Evolutionary conservation across 2,329 filamentous ascomycete genomes (phyloP).

Genomic region (Tothia fuscella): DNA sequence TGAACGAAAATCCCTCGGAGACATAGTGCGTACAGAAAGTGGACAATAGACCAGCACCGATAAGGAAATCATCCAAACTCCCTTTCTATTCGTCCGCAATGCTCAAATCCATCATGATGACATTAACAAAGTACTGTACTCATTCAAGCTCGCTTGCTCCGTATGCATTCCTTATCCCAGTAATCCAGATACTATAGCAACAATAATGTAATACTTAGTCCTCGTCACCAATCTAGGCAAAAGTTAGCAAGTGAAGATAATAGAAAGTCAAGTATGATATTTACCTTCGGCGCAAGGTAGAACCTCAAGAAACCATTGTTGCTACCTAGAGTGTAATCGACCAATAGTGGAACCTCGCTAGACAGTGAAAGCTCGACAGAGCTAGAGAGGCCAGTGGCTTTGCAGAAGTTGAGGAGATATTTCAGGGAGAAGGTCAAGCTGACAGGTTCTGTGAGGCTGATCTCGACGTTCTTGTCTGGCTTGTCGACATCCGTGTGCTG

Average conservation of each 20-base stretch:
- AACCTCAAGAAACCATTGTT: slow-evolving; percentile 87
- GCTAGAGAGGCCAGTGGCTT: slow-evolving; percentile 72
- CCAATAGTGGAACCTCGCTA: slow-evolving; percentile 88
- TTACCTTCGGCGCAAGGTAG: slow-evolving; percentile 95
- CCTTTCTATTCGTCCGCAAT: too few species aligned
- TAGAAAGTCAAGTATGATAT: slow-evolving; percentile 17
- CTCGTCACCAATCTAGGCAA: slow-evolving; percentile 54
- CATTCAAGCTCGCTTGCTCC: too few species aligned
- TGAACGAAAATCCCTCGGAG: too few species aligned
- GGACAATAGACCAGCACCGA: too few species aligned
- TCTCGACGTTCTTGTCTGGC: slow-evolving; percentile 71
- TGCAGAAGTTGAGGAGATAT: slow-evolving; percentile 99
- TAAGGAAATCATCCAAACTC: too few species aligned
- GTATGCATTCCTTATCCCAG: too few species aligned
- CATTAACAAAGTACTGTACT: too few species aligned
- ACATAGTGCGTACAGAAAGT: too few species aligned
- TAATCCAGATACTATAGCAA: too few species aligned
- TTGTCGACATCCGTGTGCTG: slow-evolving; percentile 84
- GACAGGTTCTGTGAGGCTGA: slow-evolving; percentile 85
- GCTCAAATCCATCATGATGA: too few species aligned
- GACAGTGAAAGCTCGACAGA: slow-evolving; percentile 88
- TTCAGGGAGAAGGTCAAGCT: slow-evolving; percentile 95
- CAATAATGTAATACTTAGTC: too few species aligned
- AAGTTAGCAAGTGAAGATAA: neutral
- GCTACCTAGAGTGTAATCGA: slow-evolving; percentile 72